phyloP scores from a whole-genome alignment of 768 basidiomycete species.

The Termitomyces sp. region DNA sequence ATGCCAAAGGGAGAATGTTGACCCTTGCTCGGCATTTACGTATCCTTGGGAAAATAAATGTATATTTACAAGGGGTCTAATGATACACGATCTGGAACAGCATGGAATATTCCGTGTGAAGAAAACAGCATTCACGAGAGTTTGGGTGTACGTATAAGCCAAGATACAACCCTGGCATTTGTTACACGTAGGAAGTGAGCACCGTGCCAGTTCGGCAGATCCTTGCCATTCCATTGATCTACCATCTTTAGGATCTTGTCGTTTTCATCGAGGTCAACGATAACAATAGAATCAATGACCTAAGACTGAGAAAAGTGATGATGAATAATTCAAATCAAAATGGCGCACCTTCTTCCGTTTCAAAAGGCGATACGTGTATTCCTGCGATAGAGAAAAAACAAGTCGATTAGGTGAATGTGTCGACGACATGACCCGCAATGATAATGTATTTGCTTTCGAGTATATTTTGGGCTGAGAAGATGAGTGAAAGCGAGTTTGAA shows the following conservation, averaged over 20 bases:
- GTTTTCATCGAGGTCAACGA: conserved; percentile 60
- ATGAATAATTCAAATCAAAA: background rate
- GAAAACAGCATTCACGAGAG: conserved; percentile 17
- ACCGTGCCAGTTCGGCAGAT: conserved; percentile 44
- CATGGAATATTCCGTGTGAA: background rate
- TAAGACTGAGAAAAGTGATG: conserved; percentile 18
- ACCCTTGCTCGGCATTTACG: background rate
- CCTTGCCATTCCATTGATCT: conserved; percentile 57
- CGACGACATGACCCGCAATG: conserved; percentile 53
- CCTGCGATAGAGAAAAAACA: conserved; percentile 53
- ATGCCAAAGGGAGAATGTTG: background rate
- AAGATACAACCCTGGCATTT: conserved; percentile 47
- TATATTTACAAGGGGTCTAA: conserved; percentile 1
- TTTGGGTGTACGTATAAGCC: conserved; percentile 49
- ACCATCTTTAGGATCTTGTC: conserved; percentile 53
- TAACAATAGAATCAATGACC: conserved; percentile 55
- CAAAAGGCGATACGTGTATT: conserved; percentile 51
- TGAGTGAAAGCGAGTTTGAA: background rate
- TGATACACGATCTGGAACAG: background rate
- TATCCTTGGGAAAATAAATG: conserved; percentile 1
- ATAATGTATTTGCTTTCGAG: conserved; percentile 43
- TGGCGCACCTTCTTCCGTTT: conserved; percentile 43
- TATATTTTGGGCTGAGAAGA: conserved; percentile 45
- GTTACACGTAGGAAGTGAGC: conserved; percentile 40
- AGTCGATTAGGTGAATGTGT: conserved; percentile 54